Conservation (phyloP, 2,329 filamentous ascomycete genomes). For the Colletotrichum abscissum region DNA sequence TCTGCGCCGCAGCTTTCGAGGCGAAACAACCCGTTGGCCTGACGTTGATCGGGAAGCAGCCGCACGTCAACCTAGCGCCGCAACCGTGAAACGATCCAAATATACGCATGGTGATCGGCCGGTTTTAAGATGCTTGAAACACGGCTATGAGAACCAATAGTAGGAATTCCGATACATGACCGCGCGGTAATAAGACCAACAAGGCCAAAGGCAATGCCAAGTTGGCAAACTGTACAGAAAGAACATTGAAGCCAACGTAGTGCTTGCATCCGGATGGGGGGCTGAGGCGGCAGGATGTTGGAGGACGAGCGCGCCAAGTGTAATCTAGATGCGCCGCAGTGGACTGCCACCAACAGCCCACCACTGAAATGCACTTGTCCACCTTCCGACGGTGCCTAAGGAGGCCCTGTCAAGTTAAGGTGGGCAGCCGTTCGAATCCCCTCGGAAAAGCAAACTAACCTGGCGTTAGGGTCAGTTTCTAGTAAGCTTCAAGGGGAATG, state of each 20-base stretch:
- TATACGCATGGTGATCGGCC: too few species aligned
- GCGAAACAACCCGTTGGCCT: too few species aligned
- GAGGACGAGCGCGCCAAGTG: not conserved
- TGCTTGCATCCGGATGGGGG: not conserved
- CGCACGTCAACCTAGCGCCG: too few species aligned
- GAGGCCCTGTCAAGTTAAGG: not conserved
- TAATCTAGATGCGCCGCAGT: not conserved
- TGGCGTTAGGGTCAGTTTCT: not conserved
- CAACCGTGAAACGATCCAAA: too few species aligned
- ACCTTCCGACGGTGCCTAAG: not conserved
- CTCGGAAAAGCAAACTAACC: not conserved
- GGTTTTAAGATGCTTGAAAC: too few species aligned
- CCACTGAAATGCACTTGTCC: too few species aligned
- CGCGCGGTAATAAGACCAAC: not conserved
- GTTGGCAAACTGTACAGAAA: not conserved
- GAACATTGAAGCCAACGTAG: not conserved
- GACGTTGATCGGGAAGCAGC: too few species aligned
- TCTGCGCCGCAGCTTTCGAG: too few species aligned
- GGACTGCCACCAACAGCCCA: not conserved
- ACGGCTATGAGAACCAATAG: too few species aligned
- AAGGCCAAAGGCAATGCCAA: not conserved
- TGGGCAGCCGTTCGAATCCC: not conserved
- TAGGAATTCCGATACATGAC: too few species aligned
- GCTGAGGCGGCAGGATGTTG: constrained; percentile 1
- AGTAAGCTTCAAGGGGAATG: not conserved